phyloP scores from a whole-genome alignment of 371 early-diverging fungal species.

The Quaeritorhiza haematococci region DNA sequence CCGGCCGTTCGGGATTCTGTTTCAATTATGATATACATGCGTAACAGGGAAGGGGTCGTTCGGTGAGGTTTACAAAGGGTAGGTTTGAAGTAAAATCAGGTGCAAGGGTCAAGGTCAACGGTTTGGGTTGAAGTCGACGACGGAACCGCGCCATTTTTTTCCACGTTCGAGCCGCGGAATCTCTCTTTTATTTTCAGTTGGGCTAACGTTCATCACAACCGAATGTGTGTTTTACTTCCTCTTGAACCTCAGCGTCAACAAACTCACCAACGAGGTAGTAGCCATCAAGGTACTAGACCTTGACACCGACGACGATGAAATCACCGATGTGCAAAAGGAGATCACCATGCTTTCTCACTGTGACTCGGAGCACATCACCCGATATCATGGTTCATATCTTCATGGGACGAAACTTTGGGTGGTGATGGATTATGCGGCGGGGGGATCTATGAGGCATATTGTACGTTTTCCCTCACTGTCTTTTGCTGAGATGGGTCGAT shows the following conservation, averaged over 20 bases:
- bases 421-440: slow-evolving; percentile 95
- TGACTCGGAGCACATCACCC: slow-evolving; percentile 85
- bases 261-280: slow-evolving; percentile 36
- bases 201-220: not conserved
- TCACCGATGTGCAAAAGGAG: slow-evolving; percentile 92
- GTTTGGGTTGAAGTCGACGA: not conserved
- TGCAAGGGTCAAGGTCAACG: not conserved
- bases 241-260: slow-evolving; percentile 21
- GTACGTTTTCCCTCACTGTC: slow-evolving; percentile 37
- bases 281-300: slow-evolving; percentile 96
- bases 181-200: not conserved
- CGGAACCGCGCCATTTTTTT: not conserved
- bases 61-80: slow-evolving; percentile 7
- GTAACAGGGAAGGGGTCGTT: slow-evolving; percentile 7
- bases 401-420: slow-evolving; percentile 93
- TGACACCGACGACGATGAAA: slow-evolving; percentile 93
- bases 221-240: not conserved
- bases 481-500: not conserved
- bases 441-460: slow-evolving; percentile 82
- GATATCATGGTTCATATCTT: slow-evolving; percentile 87
- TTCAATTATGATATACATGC: no score
- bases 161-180: not conserved
- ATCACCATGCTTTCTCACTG: slow-evolving; percentile 84
- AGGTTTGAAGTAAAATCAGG: no score
- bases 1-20: no score